Evolutionary conservation across 495 filamentous ascomycete genomes (phyloP), one percentile per base, ranked within the genome.

Genomic region (Penicillium turbatum): DNA sequence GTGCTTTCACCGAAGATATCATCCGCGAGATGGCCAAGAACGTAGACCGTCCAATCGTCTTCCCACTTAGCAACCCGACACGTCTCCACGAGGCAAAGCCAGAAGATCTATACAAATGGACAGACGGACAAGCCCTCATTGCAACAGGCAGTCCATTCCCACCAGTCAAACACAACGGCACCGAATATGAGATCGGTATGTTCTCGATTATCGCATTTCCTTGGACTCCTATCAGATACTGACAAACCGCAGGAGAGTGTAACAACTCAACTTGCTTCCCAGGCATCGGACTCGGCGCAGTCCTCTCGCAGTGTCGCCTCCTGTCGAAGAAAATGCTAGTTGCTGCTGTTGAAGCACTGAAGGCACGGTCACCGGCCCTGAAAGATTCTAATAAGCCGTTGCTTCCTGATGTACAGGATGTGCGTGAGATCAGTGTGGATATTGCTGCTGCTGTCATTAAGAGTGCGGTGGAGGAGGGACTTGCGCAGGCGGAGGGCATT

Each of bases 191-290:
- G 34, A 76, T 95, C 7, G 80, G 78, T 81, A 65, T 51, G 76
- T 57, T 1, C n/a, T 1, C 16, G 16, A 42, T 34, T 9, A 9
- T 32, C 10, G 1, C 7, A 11, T 27, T 12, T 27, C 2, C 31
- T n/a, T 1, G 12, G 16, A 31, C 8, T 16, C 7, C 15, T 13
- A 24, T 26, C 44, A 4, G 37, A 10, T 31, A 29, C 38, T 59
- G 34, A 51, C 16, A 42, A 37, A 16, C 19, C 10, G 10, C 43
- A 80, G 89, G 88, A 21, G 91, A 95, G 65, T 95, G 90, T 75
- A 96, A 96, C 71, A 95, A 95, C 69, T 87, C 85, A 5, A 87
- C 86, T n/a, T 83, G 83, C 21, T 95, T 93, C 72, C 89, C 89
- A 0, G 90, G 87, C 0, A 91, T 96, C 51, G 90, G 90, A 0